Conservation (phyloP, 2,329 filamentous ascomycete species). For the Didymella segeticola region DNA sequence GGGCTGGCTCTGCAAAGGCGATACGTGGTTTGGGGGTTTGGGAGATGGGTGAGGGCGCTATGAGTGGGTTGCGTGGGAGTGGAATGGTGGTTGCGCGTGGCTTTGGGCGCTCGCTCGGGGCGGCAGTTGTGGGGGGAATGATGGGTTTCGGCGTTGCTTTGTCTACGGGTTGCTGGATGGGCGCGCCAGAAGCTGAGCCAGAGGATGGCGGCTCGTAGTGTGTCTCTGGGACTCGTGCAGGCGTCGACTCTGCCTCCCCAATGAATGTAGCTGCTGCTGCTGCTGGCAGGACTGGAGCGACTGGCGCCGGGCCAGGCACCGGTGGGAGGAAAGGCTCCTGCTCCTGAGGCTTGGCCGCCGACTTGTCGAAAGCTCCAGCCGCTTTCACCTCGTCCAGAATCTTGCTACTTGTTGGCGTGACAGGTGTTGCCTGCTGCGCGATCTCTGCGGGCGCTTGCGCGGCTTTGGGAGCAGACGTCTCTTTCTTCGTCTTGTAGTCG, state of each 20-base stretch:
- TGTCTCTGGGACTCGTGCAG: background rate
- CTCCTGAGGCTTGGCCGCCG: conserved; percentile 3
- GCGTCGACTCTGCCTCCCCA: background rate
- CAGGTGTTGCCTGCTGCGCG: conserved; percentile 33
- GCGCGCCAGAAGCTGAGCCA: background rate
- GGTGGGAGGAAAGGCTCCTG: conserved; percentile 11
- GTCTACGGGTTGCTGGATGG: conserved; percentile 12
- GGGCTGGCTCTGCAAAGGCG: conserved; percentile 14
- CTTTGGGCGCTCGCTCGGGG: conserved; percentile 10
- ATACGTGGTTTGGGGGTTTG: conserved; percentile 1
- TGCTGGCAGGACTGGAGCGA: conserved; percentile 11
- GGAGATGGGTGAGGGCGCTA: conserved; percentile 21
- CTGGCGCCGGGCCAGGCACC: conserved; percentile 13
- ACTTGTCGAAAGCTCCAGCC: conserved; percentile 29
- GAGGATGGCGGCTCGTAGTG: background rate
- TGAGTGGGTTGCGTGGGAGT: conserved; percentile 28
- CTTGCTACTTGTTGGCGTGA: conserved; percentile 35
- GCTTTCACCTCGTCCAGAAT: conserved; percentile 40
- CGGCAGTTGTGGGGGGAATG: conserved; percentile 6
- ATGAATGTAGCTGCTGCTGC: background rate
- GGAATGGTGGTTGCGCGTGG: conserved; percentile 31
- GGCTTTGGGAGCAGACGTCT: conserved; percentile 20
- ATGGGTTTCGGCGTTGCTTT: background rate
- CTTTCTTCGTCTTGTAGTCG: conserved; percentile 19
- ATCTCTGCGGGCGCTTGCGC: conserved; percentile 17